Evolutionary conservation across 768 basidiomycete genomes (phyloP), one percentile per base, ranked within the genome.

Genomic region (Ephemerocybe angulata): DNA sequence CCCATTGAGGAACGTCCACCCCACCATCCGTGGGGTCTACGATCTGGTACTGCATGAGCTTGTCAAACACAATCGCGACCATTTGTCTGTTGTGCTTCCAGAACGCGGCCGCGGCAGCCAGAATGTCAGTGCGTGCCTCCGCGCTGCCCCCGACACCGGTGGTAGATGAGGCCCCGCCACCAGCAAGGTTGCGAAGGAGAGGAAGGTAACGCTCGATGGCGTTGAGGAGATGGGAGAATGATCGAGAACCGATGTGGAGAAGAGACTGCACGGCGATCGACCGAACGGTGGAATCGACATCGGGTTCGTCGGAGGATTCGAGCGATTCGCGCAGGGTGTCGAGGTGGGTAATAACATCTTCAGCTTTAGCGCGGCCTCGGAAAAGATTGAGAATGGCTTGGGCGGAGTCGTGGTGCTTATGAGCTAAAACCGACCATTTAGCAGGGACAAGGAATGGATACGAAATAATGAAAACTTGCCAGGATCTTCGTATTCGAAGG

Each of bases 11-110:
- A 98, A 96, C 17, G 87, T 83, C 88, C 90, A 96, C 3, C 74
- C 75, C 52, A 97, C 87, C 88, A 60, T 99, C 95, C 15, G 85
- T 84, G 0, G 95, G 93, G 62, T 98, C 94, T 37, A 98, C 88
- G 54, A 98, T 90, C 66, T 97, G 94, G 71, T 99, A 99, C 67
- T 98, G 96, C 85, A 98, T 90, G 52, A 98, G 75, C 73, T 99
- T 99, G 77, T 98, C 97, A 58, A 96, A 87, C 7, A 98, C 93
- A 65, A 99, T 94, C 15, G 80, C 79, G 44, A 94, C 77, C 85
- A 94, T 92, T 62, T 98, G 94, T 28, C 81, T 76, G 64, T 89
- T 93, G 62, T 84, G 70, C 59, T 79, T 79, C 95, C 95, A 99
- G 72, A 95, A 98, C 3, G 76, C 68, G 0, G 84, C 82, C 0